Base-by-base conservation (phyloP, 257 asterid species). In the Eustoma russellianum region DNA sequence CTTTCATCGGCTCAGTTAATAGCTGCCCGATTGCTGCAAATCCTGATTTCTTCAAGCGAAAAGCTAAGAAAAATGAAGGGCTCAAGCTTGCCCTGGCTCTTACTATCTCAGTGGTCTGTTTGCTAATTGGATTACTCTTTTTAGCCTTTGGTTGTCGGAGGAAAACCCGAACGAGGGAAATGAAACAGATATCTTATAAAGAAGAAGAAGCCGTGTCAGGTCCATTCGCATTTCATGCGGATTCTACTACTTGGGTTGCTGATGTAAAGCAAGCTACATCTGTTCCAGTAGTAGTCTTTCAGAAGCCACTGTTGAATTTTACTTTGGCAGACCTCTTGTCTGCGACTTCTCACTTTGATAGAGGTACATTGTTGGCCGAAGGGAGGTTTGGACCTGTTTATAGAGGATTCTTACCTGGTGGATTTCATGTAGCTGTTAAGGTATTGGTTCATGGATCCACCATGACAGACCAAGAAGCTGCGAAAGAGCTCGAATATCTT, bases 21-120 rank as follows among this genome's bases (percentile, higher is more conserved):
- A 86, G 89, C 68, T 91, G 98, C 55, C 98, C 98, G 0, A 77
- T 91, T 30, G 95, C 98, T 30, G 98, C 95, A 53, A 79, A 87
- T 6, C 93, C 97, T 0, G 81, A 68, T 16, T 75, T 80, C 34
- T 77, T 87, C 44, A 70, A 65, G 56, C 73, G 48, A 59, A 74
- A 73, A 57, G 13, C 67, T 53, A 69, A 76, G 0, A 74, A 71
- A 30, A 87, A 74, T 61, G 57, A 79, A 56, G 95, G 82, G 9
- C 75, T 87, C 19, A 76, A 80, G 74, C 78, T 91, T 53, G 93
- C 95, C 24, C 47, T 91, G 48, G 83, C 68, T 46, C 73, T 91
- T 34, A 77, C 94, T 15, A 34, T 87, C 62, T 82, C 97, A 15
- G 82, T 87, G 83, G 73, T 85, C n/a, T 77, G 70, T 74, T 60